These are phyloP conservation scores for Aspergillus latus DNA, from an alignment of 2,329 filamentous ascomycete genomes.

Conservation along the genomic window DNA sequence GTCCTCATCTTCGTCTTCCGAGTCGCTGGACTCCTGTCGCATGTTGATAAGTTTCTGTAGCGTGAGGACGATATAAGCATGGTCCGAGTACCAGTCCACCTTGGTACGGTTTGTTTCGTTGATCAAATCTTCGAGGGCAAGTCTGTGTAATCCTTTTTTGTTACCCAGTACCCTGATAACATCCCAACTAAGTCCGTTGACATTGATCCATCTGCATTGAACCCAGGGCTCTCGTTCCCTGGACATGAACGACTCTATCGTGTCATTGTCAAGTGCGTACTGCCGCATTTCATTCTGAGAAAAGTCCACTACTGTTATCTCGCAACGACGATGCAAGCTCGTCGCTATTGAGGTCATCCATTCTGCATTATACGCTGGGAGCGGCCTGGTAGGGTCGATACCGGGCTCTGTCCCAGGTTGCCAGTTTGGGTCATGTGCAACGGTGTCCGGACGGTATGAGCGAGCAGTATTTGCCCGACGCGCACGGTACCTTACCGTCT, in stretches of 20 bases:
- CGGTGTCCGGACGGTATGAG: conserved; percentile 41
- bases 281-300: conserved; percentile 68
- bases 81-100: conserved; percentile 78
- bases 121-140: conserved; percentile 88
- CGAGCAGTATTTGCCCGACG: conserved; percentile 43
- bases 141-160: conserved; percentile 74
- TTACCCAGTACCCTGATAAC: conserved; percentile 79
- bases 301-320: conserved; percentile 87
- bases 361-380: conserved; percentile 63
- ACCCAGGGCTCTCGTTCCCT: conserved; percentile 67
- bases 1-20: conserved; percentile 43
- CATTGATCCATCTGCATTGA: conserved; percentile 90
- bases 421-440: conserved; percentile 41
- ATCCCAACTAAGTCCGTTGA: conserved; percentile 95
- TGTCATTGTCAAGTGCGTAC: conserved; percentile 69
- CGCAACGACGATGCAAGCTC: conserved; percentile 63
- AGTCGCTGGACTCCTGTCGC: conserved; percentile 40
- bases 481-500: conserved; percentile 35
- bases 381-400: conserved; percentile 59
- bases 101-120: conserved; percentile 84
- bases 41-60: conserved; percentile 79
- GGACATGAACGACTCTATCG: conserved; percentile 66
- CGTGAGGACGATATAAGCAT: conserved; percentile 65
- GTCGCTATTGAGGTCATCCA: conserved; percentile 50
- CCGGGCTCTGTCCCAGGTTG: conserved; percentile 62